Conservation (phyloP, 2,329 filamentous ascomycete genomes). For the Xylariaceae sp. region DNA sequence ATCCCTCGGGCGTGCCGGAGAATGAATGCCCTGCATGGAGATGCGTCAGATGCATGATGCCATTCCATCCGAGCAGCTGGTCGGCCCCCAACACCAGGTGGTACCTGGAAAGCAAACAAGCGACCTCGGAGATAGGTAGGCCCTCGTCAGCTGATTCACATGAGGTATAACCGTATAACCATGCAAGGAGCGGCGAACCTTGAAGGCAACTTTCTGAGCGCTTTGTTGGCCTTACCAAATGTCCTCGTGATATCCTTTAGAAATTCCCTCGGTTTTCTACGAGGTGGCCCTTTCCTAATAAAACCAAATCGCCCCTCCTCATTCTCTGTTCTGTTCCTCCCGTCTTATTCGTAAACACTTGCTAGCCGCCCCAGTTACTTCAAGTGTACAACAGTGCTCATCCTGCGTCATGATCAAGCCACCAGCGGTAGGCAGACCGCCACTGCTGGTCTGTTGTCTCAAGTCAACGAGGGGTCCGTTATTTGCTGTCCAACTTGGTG, state of each 20-base stretch:
- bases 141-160: conserved; percentile 2
- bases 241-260: too few species aligned
- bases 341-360: background rate
- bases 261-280: too few species aligned
- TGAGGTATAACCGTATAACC: conserved; percentile 1
- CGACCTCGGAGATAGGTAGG: conserved; percentile 20
- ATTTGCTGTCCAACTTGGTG: conserved; percentile 18
- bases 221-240: conserved; percentile 5
- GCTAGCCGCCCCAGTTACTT: conserved; percentile 2
- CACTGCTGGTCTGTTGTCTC: conserved; percentile 18
- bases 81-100: conserved; percentile 3
- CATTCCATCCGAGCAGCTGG: conserved; percentile 11
- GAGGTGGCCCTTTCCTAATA: background rate
- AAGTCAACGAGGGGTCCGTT: conserved; percentile 17
- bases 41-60: conserved; percentile 19
- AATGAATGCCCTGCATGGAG: conserved; percentile 16
- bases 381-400: background rate
- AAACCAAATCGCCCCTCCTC: background rate
- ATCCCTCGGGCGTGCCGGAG: conserved; percentile 16
- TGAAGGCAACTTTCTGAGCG: conserved; percentile 3
- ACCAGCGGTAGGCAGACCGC: conserved; percentile 20
- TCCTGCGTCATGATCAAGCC: conserved; percentile 24
- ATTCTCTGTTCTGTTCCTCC: background rate
- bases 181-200: conserved; percentile 10
- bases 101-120: conserved; percentile 8